Evolutionary conservation across 441 rosid genomes (phyloP).

Genomic region (Gossypium trilobum): DNA sequence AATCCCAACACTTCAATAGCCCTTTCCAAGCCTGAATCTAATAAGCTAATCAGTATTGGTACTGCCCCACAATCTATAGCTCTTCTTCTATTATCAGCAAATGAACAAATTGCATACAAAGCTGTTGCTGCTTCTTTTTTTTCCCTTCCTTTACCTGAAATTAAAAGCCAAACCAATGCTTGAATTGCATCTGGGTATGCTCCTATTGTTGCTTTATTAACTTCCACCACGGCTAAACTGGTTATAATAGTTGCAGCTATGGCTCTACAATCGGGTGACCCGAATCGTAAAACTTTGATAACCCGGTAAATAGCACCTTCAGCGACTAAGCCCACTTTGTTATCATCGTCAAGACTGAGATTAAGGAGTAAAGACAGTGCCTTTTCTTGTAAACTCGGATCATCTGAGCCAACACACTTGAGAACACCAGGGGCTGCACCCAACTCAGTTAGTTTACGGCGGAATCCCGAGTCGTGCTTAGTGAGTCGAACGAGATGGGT

Average conservation of each 20-base stretch:
- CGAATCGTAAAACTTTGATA: constrained; percentile 40
- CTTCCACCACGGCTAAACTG: constrained; percentile 83
- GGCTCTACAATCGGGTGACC: constrained; percentile 57
- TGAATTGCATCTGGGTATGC: constrained; percentile 59
- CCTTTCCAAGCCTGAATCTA: constrained; percentile 57
- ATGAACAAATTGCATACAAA: constrained; percentile 62
- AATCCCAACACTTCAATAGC: constrained; percentile 78
- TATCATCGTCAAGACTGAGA: constrained; percentile 79
- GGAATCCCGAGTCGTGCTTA: constrained; percentile 50
- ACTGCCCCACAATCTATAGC: constrained; percentile 69
- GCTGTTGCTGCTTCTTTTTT: constrained; percentile 84
- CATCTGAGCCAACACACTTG: constrained; percentile 39
- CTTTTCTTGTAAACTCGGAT: constrained; percentile 42
- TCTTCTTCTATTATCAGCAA: constrained; percentile 60
- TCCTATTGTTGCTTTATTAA: constrained; percentile 84
- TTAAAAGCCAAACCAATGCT: constrained; percentile 44
- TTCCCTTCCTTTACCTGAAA: constrained; percentile 54
- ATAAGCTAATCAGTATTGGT: constrained; percentile 40
- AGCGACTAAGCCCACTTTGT: constrained; percentile 84
- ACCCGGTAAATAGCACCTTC: constrained; percentile 69
- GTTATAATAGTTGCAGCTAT: constrained; percentile 79
- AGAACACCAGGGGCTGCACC: constrained; percentile 69
- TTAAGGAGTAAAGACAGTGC: constrained; percentile 70
- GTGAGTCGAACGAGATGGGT: constrained; percentile 44
- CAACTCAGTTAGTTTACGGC: constrained; percentile 60